Evolutionary conservation across 1,139 yeast species (phyloP).

Genomic region (Taiozyma sp.): DNA sequence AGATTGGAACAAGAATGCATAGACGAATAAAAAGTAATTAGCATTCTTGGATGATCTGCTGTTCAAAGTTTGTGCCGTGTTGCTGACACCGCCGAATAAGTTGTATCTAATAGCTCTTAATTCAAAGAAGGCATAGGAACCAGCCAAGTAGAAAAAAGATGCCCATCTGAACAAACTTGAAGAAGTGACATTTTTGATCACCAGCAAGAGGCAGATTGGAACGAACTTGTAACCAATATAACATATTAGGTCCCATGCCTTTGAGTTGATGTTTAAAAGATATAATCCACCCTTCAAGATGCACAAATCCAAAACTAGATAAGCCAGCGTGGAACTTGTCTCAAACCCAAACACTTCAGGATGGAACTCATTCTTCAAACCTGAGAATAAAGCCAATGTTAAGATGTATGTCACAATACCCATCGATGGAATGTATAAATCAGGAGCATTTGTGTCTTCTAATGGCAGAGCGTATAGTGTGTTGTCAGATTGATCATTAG

Average conservation of each 20-base stretch:
- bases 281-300: constrained; percentile 60
- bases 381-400: constrained; percentile 80
- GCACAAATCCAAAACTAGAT: constrained; percentile 64
- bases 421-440: constrained; percentile 92
- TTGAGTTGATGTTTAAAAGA: constrained; percentile 48
- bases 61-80: constrained; percentile 48
- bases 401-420: constrained; percentile 85
- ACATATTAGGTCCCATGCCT: constrained; percentile 78
- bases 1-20: constrained; percentile 80
- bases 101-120: constrained; percentile 81
- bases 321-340: constrained; percentile 87
- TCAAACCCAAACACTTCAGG: constrained; percentile 89
- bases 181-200: constrained; percentile 28
- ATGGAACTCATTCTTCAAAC: constrained; percentile 85
- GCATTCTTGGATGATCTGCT: constrained; percentile 74
- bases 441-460: constrained; percentile 92
- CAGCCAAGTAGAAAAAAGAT: constrained; percentile 40
- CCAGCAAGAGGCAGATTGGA: constrained; percentile 54
- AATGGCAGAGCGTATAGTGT: constrained; percentile 66
- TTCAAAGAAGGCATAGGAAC: constrained; percentile 60
- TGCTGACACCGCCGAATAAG: constrained; percentile 56
- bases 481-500: constrained; percentile 2
- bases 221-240: constrained; percentile 95
- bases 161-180: constrained; percentile 34
- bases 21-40: constrained; percentile 79